Evolutionary conservation across 1,284 basidiomycete genomes (phyloP).

Genomic region (Cystobasidiaceae sp.): DNA sequence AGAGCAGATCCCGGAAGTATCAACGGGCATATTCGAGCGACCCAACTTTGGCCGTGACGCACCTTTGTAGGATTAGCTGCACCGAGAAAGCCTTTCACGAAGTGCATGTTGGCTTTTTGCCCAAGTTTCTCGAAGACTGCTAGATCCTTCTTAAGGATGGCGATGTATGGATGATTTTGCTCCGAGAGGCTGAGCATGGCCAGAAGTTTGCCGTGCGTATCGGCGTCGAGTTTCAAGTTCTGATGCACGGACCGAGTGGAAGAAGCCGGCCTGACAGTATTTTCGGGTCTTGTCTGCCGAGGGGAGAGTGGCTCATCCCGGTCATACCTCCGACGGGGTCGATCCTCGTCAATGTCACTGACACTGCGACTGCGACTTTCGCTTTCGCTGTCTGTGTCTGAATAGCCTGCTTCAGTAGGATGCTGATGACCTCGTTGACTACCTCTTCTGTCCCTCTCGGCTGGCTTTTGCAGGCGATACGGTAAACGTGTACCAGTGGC

Average conservation of each 20-base stretch:
- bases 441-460: too few species aligned
- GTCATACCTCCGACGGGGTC: background rate
- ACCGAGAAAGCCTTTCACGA: background rate
- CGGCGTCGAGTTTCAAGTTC: background rate
- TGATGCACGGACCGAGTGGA: background rate
- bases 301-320: background rate
- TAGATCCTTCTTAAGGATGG: background rate
- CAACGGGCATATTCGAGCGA: background rate
- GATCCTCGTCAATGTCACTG: background rate
- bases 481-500: background rate
- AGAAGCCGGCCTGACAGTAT: too few species aligned
- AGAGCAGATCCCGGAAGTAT: too few species aligned
- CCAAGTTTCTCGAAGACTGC: background rate
- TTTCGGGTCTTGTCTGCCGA: too few species aligned
- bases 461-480: background rate
- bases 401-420: background rate
- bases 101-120: background rate
- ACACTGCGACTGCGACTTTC: background rate
- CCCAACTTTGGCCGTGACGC: background rate
- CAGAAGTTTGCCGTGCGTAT: background rate
- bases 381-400: background rate
- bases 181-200: background rate
- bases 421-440: background rate
- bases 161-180: background rate
- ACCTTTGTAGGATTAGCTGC: background rate